A percentile compares a stretch with the other conserved stretches of the same genome.
phyloP scores from a whole-genome alignment of 441 rosid species.

The Jatropha multifida region DNA sequence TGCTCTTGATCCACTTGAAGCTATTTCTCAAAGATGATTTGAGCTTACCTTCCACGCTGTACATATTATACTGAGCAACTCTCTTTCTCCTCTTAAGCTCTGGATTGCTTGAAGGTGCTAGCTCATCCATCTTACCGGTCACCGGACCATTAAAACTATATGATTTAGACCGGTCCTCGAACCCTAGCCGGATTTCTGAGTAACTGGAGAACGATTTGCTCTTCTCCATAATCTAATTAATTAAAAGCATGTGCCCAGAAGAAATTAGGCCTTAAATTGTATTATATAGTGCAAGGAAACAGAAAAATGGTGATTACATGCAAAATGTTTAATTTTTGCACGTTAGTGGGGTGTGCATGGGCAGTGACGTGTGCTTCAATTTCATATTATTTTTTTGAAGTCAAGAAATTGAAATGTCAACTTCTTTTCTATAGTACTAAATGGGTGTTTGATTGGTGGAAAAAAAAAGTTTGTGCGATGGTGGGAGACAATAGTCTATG shows the following conservation, averaged over 20 bases:
- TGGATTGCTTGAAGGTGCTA: conserved; percentile 29
- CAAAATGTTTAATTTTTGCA: neutral
- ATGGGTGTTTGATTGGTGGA: conserved; percentile 14
- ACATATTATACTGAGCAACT: conserved; percentile 33
- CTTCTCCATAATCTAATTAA: conserved; percentile 42
- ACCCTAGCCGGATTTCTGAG: conserved; percentile 30
- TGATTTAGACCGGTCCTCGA: conserved; percentile 41
- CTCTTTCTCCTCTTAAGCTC: conserved; percentile 37
- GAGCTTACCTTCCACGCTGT: conserved; percentile 33
- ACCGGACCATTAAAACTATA: conserved; percentile 45
- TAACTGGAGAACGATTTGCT: conserved; percentile 45
- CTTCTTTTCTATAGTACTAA: neutral
- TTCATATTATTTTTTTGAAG: neutral
- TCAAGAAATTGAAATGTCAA: neutral
- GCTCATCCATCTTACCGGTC: neutral
- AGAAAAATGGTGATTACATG: neutral
- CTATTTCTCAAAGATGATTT: conserved; percentile 31
- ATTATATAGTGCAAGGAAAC: neutral
- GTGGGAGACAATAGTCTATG: conserved; percentile 23
- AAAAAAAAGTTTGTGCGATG: neutral
- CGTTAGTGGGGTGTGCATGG: conserved; percentile 25
- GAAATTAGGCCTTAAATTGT: neutral
- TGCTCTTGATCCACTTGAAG: conserved; percentile 41
- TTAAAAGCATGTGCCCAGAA: neutral
- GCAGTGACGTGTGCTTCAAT: conserved; percentile 12